Evolutionary conservation across 2,329 filamentous ascomycete species (phyloP).

Genomic region (Penicillium digitatum): DNA sequence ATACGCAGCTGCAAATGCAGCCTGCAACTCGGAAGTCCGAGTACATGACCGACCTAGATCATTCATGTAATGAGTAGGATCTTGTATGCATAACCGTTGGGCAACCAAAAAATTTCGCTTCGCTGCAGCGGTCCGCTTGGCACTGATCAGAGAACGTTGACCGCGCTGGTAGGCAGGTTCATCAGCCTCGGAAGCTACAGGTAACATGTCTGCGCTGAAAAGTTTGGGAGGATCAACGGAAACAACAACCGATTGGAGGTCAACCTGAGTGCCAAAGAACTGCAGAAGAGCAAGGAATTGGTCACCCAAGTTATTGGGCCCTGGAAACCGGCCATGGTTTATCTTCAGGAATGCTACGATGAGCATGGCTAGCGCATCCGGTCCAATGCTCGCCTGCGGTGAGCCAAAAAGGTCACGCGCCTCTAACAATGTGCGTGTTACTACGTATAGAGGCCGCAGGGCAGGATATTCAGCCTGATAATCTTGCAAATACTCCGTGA

Average conservation of each 20-base stretch:
- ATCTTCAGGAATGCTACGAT: constrained; percentile 53
- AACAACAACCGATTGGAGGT: constrained; percentile 48
- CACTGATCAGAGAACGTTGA: constrained; percentile 39
- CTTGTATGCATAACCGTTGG: constrained; percentile 53
- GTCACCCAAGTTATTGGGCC: constrained; percentile 34
- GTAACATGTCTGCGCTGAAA: constrained; percentile 33
- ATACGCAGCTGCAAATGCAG: constrained; percentile 38
- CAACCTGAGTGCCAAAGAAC: constrained; percentile 47
- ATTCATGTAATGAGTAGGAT: constrained; percentile 56
- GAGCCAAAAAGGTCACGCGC: constrained; percentile 49
- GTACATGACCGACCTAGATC: constrained; percentile 52
- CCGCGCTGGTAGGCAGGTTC: constrained; percentile 33
- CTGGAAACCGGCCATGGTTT: constrained; percentile 32
- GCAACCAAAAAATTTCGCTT: constrained; percentile 26
- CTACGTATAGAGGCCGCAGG: constrained; percentile 48
- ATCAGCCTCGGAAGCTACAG: constrained; percentile 3
- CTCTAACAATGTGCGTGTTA: constrained; percentile 51
- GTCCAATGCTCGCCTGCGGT: constrained; percentile 48
- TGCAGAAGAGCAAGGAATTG: constrained; percentile 50
- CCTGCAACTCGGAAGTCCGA: constrained; percentile 50
- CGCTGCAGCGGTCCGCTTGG: constrained; percentile 32
- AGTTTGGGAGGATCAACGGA: constrained; percentile 47
- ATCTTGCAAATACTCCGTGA: constrained; percentile 43
- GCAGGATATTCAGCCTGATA: constrained; percentile 50
- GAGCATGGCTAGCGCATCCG: constrained; percentile 56